Conservation (phyloP, 768 basidiomycete species). For the Coprinellus aureogranulatus region DNA sequence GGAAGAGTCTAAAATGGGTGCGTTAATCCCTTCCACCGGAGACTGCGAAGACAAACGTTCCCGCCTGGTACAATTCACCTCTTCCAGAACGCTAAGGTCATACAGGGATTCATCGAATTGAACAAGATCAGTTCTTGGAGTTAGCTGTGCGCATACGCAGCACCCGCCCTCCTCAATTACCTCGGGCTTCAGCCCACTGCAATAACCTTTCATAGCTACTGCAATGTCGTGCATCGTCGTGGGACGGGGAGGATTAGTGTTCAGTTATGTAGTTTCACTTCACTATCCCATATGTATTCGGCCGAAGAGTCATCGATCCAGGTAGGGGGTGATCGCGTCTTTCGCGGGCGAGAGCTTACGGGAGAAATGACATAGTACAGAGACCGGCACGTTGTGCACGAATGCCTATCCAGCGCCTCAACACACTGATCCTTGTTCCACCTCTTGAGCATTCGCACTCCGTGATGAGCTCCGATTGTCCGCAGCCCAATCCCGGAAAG, state of each 20-base stretch:
- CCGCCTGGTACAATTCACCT: not conserved
- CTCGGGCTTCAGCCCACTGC: not conserved
- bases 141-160: constrained; percentile 21
- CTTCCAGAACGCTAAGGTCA: not conserved
- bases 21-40: not conserved
- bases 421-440: no score
- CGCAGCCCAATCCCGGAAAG: no score
- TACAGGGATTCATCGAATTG: constrained; percentile 10
- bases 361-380: no score
- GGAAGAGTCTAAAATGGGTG: not conserved
- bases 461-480: no score
- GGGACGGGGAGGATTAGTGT: not conserved
- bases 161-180: constrained; percentile 22
- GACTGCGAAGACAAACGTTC: not conserved
- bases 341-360: no score
- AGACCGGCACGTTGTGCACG: no score
- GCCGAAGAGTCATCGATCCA: not conserved
- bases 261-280: not conserved
- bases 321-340: no score
- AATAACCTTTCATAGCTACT: constrained; percentile 5
- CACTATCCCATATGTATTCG: not conserved
- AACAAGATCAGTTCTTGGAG: constrained; percentile 10
- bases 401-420: no score
- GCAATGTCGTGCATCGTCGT: not conserved
- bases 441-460: no score